These are phyloP conservation scores for Metarhizium brunneum DNA, from an alignment of 2,329 filamentous ascomycete genomes.

Conservation along the genomic window DNA sequence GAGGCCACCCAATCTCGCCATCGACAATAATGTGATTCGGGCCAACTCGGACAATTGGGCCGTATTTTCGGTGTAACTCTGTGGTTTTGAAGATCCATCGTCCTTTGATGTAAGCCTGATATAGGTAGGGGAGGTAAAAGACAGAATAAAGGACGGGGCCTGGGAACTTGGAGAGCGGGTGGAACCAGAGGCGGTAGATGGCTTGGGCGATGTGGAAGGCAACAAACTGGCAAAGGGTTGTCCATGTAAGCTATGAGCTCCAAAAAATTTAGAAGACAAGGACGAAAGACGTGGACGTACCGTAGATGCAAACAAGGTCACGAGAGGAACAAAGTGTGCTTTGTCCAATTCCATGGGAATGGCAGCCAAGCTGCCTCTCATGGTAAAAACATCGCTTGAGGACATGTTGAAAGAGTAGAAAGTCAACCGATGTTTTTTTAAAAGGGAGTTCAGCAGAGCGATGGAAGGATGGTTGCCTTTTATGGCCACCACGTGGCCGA, in stretches of 20 bases:
- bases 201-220: conserved; percentile 3
- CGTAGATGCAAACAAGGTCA: neutral
- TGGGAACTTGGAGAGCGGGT: conserved; percentile 20
- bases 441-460: too few relatives aligned
- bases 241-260: neutral
- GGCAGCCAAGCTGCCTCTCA: neutral
- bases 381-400: neutral
- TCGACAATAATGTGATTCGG: conserved; percentile 30
- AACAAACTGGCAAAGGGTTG: neutral
- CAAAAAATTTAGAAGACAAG: neutral
- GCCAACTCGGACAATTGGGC: conserved; percentile 29
- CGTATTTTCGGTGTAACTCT: conserved; percentile 17
- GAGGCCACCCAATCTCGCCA: conserved; percentile 22
- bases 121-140: conserved; percentile 11
- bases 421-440: neutral
- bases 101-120: conserved; percentile 11
- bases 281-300: neutral
- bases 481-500: too few relatives aligned
- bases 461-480: too few relatives aligned
- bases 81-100: conserved; percentile 11
- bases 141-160: conserved; percentile 16
- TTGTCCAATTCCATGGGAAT: neutral
- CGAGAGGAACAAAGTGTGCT: neutral
- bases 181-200: conserved; percentile 18
- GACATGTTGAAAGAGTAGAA: neutral